A percentile compares a stretch with the other conserved stretches of the same genome.
Evolutionary conservation across 1,284 basidiomycete species (phyloP).

Genomic region (Trametes versicolor): DNA sequence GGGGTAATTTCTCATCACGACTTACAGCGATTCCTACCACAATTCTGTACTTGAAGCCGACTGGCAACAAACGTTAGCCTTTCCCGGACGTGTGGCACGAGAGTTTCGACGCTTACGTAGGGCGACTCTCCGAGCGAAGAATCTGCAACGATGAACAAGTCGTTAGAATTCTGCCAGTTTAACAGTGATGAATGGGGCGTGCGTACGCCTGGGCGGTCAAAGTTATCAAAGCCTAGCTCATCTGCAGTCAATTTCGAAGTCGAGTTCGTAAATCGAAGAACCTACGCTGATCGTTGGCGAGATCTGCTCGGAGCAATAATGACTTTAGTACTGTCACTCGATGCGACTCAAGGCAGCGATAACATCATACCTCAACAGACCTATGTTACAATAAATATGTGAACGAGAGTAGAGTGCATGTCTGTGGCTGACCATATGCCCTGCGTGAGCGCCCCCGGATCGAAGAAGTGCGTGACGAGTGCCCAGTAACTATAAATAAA

Average conservation of each 20-base stretch:
- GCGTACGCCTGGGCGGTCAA: slow-evolving; percentile 16
- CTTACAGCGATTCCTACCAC: slow-evolving; percentile 1
- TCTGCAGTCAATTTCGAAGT: no score
- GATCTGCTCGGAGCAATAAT: not conserved
- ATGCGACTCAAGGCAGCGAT: no score
- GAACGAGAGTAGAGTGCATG: no score
- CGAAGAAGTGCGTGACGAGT: slow-evolving; percentile 3
- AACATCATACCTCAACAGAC: not conserved
- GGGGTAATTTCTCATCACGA: no score
- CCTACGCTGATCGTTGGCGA: not conserved
- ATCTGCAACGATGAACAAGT: not conserved
- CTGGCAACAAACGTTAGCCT: not conserved
- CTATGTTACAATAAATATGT: not conserved
- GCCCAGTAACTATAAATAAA: not conserved
- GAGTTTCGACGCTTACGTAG: not conserved
- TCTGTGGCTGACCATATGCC: slow-evolving; percentile 2
- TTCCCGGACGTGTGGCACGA: no score
- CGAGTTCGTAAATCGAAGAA: not conserved
- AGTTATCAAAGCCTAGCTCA: not conserved
- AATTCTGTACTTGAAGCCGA: slow-evolving; percentile 4
- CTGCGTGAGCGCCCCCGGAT: not conserved
- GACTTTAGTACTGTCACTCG: no score
- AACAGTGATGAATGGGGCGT: not conserved
- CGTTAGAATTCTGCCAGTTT: not conserved
- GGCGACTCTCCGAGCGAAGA: slow-evolving; percentile 20